Evolutionary conservation across 208 protist species (phyloP), one percentile per base, ranked within the genome.

Genomic region (Acanthamoeba triangularis): DNA sequence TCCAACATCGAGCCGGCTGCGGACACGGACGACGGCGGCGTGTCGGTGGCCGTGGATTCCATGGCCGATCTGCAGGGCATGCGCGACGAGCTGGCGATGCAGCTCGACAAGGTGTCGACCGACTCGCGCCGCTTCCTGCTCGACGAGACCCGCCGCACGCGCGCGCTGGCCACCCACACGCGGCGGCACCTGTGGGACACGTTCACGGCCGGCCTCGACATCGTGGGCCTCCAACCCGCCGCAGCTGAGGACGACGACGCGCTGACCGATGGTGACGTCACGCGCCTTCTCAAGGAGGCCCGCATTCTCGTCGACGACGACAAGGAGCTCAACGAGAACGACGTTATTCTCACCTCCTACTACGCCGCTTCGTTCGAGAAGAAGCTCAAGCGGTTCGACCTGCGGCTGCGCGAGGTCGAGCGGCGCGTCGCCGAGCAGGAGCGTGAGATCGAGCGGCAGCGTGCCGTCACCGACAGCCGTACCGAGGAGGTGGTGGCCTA

Each of bases 321-420:
- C 23, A 56, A n/a, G 2, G 78, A 59, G 28, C 35, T 52, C 44
- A 59, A 59, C 78, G 78, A 85, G 78, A 85, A 85, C 78, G 78
- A 85, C 78, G 47, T 85, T 28, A 85, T 85, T 41, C 35, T 85
- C 78, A 85, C 78, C 44, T 85, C 78, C 18, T 85, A 85, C 47
- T 85, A 85, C 28, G 78, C 78, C 8, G 78, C 78, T 23, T 85
- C 85, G 44, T 92, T 72, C 59, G 63, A 74, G 37, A 92, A 76
- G 85, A 65, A 92, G 44, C 59, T 92, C 33, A 67, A 44, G 33
- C 30, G 85, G 33, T 49, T 92, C 33, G 85, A 92, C 16, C 35
- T 92, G 37, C 47, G 63, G 41, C 41, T 92, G 28, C n/a, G 44
- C 28, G 85, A 92, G 18, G 23, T 37, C 25, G 85, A 92, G 35